Percentiles rank a stretch among this genome's conserved stretches.
phyloP scores from a whole-genome alignment of 225 moss, liverwort and hornwort species.

The Pseudisothecium myosuroides region DNA sequence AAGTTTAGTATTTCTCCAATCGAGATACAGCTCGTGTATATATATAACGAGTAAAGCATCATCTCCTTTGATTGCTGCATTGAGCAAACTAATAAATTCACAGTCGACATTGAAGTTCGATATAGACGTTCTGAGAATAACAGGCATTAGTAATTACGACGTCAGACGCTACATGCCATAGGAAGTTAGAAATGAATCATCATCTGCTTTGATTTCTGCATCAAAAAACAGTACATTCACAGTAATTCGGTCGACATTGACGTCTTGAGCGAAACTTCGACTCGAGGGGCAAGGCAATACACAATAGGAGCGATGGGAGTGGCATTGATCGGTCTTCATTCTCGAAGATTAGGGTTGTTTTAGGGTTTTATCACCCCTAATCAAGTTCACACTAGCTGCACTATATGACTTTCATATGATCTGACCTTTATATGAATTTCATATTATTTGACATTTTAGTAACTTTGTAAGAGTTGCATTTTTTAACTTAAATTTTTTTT shows the following conservation, averaged over 20 bases:
- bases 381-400: not conserved
- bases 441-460: not conserved
- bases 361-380: not conserved
- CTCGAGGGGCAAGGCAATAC: not conserved
- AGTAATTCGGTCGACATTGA: not conserved
- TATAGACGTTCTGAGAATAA: not conserved
- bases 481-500: not conserved
- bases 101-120: not conserved
- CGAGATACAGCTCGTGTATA: not conserved
- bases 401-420: not conserved
- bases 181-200: not conserved
- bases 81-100: too few species aligned
- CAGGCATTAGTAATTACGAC: not conserved
- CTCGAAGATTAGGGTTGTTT: not conserved
- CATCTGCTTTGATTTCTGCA: not conserved
- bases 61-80: not conserved
- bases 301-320: not conserved
- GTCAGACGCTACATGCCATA: not conserved
- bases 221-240: not conserved
- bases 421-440: not conserved
- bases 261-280: not conserved
- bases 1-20: not conserved
- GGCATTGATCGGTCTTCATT: not conserved
- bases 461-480: not conserved
- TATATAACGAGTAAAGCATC: not conserved